Conservation (phyloP, 441 rosid species). For the Jatropha podagrica region DNA sequence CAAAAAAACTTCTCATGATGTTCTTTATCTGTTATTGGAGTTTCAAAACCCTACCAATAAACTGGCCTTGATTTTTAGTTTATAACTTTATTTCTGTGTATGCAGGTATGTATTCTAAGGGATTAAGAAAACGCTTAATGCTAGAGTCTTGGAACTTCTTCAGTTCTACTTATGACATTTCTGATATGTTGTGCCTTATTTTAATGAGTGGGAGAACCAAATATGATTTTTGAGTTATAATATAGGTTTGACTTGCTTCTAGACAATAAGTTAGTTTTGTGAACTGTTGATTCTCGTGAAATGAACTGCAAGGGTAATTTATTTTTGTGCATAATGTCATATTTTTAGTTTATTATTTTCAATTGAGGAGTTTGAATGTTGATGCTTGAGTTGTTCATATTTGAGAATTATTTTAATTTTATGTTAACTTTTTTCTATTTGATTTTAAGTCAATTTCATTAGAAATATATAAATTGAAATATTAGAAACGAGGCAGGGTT, state of each 20-base stretch:
- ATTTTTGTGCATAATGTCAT: neutral
- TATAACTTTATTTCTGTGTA: neutral
- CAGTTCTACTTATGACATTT: constrained; percentile 46
- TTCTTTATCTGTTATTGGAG: neutral
- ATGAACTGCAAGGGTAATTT: neutral
- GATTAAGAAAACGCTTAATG: constrained; percentile 95
- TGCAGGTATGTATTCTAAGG: constrained; percentile 92
- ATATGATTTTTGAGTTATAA: constrained; percentile 65
- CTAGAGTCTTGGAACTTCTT: constrained; percentile 91
- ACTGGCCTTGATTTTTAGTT: neutral
- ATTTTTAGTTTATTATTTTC: too few species aligned
- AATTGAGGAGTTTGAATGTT: too few species aligned
- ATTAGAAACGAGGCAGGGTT: too few species aligned
- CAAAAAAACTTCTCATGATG: constrained; percentile 7
- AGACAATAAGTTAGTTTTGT: neutral
- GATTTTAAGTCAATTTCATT: too few species aligned
- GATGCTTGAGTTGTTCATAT: too few species aligned
- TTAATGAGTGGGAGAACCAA: constrained; percentile 87
- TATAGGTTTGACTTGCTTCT: neutral
- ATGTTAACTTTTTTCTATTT: too few species aligned
- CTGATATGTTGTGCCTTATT: constrained; percentile 84
- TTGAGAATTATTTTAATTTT: too few species aligned
- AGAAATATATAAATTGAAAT: too few species aligned
- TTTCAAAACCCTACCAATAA: too few species aligned
- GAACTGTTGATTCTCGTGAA: neutral